phyloP scores from a whole-genome alignment of 2,329 filamentous ascomycete species.

The Fusarium sp. region DNA sequence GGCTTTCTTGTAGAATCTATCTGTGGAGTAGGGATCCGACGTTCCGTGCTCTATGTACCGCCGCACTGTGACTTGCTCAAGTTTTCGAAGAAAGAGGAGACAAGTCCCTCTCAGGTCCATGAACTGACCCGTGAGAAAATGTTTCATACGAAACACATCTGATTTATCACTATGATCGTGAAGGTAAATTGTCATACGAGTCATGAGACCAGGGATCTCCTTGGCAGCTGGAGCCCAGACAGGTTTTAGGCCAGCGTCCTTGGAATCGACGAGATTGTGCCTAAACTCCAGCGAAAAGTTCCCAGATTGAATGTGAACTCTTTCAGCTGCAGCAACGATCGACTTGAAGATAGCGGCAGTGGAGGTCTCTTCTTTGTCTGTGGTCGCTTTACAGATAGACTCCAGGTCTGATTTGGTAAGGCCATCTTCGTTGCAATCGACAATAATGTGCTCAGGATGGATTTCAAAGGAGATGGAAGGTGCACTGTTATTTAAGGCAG shows the following conservation, averaged over 20 bases:
- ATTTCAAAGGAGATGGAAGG: conserved; percentile 29
- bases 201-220: not conserved
- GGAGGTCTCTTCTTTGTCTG: conserved; percentile 13
- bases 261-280: not conserved
- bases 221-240: conserved; percentile 20
- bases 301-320: conserved; percentile 37
- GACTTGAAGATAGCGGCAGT: conserved; percentile 32
- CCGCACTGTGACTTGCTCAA: not conserved
- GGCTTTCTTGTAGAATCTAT: no score
- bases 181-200: conserved; percentile 23
- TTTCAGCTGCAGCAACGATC: conserved; percentile 22
- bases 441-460: conserved; percentile 15
- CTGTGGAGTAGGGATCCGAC: no score
- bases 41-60: no score
- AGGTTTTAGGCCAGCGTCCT: conserved; percentile 27
- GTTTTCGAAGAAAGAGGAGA: conserved; percentile 9
- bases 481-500: no score
- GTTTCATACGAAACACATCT: conserved; percentile 6
- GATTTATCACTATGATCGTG: conserved; percentile 17
- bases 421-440: conserved; percentile 35
- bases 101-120: not conserved
- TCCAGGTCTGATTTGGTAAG: conserved; percentile 18
- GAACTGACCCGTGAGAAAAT: conserved; percentile 12
- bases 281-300: conserved; percentile 35
- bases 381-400: conserved; percentile 17